A percentile compares a stretch with the other conserved stretches of the same genome.
phyloP scores from a whole-genome alignment of 106 monocot species.

The Dendrobium catenatum region DNA sequence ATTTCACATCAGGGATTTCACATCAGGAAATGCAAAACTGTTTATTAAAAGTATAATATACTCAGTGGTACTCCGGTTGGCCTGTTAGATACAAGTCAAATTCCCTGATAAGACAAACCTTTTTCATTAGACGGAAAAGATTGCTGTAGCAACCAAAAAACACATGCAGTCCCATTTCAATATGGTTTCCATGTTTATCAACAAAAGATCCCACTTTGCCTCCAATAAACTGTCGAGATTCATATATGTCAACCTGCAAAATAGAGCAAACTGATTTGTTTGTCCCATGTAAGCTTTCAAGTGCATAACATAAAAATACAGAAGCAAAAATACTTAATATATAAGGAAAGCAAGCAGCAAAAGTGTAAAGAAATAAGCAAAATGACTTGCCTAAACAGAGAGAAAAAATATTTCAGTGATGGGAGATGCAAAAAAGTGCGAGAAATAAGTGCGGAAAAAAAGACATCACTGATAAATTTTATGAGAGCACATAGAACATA shows the following conservation, averaged over 20 bases:
- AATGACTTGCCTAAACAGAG: neutral
- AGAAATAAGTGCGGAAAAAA: neutral
- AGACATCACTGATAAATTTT: neutral
- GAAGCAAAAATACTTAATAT: neutral
- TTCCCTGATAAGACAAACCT: slow-evolving; percentile 33
- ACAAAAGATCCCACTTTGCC: slow-evolving; percentile 97
- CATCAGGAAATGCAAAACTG: neutral
- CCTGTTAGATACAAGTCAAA: neutral
- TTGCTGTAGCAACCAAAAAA: slow-evolving; percentile 99
- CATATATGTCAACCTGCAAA: slow-evolving; percentile 92
- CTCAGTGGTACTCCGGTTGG: neutral
- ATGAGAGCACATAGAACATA: neutral
- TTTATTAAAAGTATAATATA: neutral
- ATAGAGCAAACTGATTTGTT: slow-evolving; percentile 10
- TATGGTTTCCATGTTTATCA: slow-evolving; percentile 87
- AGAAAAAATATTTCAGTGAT: too few species aligned
- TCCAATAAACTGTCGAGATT: slow-evolving; percentile 77
- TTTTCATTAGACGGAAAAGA: slow-evolving; percentile 96
- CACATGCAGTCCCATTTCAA: slow-evolving; percentile 97
- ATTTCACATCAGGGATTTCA: neutral
- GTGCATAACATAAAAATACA: neutral
- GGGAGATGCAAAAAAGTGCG: neutral
- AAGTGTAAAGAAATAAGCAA: neutral
- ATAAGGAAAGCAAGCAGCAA: neutral
- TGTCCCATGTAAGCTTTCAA: neutral